Base-by-base conservation (phyloP, 768 basidiomycete species). In the Termitomyces sp. region DNA sequence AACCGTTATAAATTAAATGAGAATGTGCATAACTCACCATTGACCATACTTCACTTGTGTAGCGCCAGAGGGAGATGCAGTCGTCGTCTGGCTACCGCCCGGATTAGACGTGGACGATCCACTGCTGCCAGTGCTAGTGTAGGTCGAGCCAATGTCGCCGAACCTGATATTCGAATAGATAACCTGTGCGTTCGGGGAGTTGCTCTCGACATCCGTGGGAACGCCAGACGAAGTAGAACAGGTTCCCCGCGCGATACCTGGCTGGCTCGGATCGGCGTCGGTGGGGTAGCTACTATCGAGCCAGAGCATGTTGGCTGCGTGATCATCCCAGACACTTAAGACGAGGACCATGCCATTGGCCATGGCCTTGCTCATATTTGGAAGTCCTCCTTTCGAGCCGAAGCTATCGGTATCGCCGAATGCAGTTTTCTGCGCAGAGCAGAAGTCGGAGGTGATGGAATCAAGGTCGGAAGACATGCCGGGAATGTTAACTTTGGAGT, bases 251-350 rank as follows among this genome's bases (percentile, higher is more conserved):
- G 72, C 67, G 53, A 78, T 71, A 68, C 80, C 81, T 41, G 71
- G 72, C 43, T 61, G 45, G 59, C 66, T 67, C 30, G 77, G 62
- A 68, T 68, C 70, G 17, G 59, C 60, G 54, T 62, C 63, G 41
- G 64, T 65, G 49, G 76, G 82, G 73, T 78, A 81, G 74, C 67
- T 71, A 63, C 70, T 69, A 73, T 82, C 80, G 67, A 83, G 78
- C 75, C 81, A 83, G 63, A 80, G 73, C 81, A 83, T 82, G 69
- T 75, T 71, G 56, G 70, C 80, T 40, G 69, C 71, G 64, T 82
- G 73, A 70, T 83, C 81, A 65, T 81, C 80, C 81, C 81, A 81
- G 61, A 82, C 54, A 56, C 69, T 72, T 64, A 82, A 66, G 57
- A 78, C 78, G 58, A 81, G 68, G 42, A 79, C 80, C 71, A 79